A percentile compares a stretch with the other conserved stretches of the same genome.
Conservation (phyloP, 2,329 filamentous ascomycete species). For the Fusarium tjaetaba region DNA sequence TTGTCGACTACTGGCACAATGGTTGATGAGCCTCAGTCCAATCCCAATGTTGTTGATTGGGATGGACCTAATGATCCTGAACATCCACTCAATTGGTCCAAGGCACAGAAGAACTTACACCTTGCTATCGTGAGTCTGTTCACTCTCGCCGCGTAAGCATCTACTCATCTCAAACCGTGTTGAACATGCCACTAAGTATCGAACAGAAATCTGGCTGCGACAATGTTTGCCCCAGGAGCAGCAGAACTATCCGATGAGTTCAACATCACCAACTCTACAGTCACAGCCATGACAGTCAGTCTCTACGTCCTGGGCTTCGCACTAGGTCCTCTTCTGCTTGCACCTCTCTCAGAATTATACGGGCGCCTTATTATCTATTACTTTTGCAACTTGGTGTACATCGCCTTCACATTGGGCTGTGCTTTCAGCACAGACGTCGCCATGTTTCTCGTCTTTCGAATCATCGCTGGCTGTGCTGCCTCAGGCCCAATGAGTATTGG, state of each 20-base stretch:
- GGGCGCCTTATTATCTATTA: conserved; percentile 29
- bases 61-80: conserved; percentile 63
- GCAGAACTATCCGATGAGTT: conserved; percentile 23
- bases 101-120: conserved; percentile 54
- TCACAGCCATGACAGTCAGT: conserved; percentile 27
- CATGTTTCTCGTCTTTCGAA: conserved; percentile 32
- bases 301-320: conserved; percentile 31
- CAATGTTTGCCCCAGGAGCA: conserved; percentile 39
- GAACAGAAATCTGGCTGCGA: conserved; percentile 30
- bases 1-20: background rate
- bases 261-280: conserved; percentile 1
- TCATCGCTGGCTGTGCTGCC: conserved; percentile 30
- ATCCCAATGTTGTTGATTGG: conserved; percentile 64
- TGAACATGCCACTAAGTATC: background rate
- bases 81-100: conserved; percentile 73
- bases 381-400: conserved; percentile 4
- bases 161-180: no score
- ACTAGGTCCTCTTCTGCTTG: conserved; percentile 28
- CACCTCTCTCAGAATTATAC: conserved; percentile 31
- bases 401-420: conserved; percentile 22
- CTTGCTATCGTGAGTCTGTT: conserved; percentile 59
- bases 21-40: background rate
- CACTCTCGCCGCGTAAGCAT: conserved; percentile 43
- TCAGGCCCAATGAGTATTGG: conserved; percentile 32
- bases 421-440: conserved; percentile 14